These are phyloP conservation scores for Amaranthus palmeri DNA, from an alignment of 148 eudicot species.

Conservation along the genomic window DNA sequence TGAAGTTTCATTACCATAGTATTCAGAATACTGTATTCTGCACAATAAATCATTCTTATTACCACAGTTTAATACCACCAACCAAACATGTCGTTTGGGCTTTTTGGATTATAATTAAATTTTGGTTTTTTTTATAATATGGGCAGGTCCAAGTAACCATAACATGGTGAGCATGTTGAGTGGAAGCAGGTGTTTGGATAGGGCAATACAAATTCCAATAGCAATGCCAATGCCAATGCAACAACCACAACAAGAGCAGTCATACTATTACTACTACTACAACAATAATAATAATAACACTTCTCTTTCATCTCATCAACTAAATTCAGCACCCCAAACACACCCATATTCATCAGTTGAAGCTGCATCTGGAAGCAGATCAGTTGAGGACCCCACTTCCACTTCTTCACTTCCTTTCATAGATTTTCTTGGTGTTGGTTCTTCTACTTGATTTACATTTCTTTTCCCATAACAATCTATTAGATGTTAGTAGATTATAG, in stretches of 20 bases:
- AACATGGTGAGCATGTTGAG: conserved; percentile 36
- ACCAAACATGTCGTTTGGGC: no score
- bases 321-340: conserved; percentile 16
- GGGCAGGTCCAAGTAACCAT: conserved; percentile 23
- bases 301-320: conserved; percentile 9
- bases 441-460: not conserved
- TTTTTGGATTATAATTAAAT: no score
- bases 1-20: no score
- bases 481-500: not conserved
- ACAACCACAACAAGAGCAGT: conserved; percentile 14
- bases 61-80: no score
- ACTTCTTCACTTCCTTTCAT: conserved; percentile 47
- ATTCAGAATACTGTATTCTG: no score
- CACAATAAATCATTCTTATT: no score
- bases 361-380: conserved; percentile 3
- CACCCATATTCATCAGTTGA: conserved; percentile 21
- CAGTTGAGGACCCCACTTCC: conserved; percentile 7
- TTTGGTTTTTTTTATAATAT: not conserved
- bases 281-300: conserved; percentile 15
- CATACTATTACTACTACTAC: conserved; percentile 17
- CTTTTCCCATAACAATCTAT: not conserved
- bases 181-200: conserved; percentile 33
- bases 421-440: conserved; percentile 87
- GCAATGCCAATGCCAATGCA: conserved; percentile 16
- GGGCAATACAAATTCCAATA: conserved; percentile 21